phyloP scores from a whole-genome alignment of 139 green algal species.

The Marvania coccoides region DNA sequence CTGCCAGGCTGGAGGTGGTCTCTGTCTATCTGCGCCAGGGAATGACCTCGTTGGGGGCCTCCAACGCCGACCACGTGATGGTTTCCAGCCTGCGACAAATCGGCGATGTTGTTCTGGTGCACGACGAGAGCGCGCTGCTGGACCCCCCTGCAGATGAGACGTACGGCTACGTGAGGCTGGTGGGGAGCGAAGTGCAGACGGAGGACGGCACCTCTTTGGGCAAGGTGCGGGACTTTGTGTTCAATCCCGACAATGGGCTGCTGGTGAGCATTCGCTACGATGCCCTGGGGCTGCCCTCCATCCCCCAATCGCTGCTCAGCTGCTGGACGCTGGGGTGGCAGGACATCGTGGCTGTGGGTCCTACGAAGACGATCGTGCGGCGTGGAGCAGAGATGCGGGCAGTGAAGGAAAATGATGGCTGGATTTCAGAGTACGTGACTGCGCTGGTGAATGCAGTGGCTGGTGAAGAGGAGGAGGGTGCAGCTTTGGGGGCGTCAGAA shows the following conservation, averaged over 20 bases:
- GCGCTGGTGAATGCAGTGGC: conserved; percentile 2
- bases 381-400: conserved; percentile 10
- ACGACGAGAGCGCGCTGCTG: conserved; percentile 49
- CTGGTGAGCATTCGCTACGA: conserved; percentile 58
- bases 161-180: conserved; percentile 39
- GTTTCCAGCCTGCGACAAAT: conserved; percentile 57
- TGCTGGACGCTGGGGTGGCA: conserved; percentile 31
- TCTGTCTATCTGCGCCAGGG: conserved; percentile 53
- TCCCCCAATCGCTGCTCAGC: conserved; percentile 59
- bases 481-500: not conserved
- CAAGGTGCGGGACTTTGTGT: conserved; percentile 66
- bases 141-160: conserved; percentile 37
- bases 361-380: conserved; percentile 2
- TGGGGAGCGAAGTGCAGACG: conserved; percentile 53
- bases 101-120: conserved; percentile 70
- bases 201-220: conserved; percentile 44
- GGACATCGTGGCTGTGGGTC: conserved; percentile 17
- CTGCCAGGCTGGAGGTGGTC: conserved; percentile 32
- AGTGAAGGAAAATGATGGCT: conserved; percentile 24
- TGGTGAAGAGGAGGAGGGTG: not conserved
- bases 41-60: conserved; percentile 9
- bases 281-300: conserved; percentile 53
- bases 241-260: conserved; percentile 60
- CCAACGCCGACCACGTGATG: conserved; percentile 29
- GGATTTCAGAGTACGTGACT: conserved; percentile 1